Evolutionary conservation across 495 filamentous ascomycete species (phyloP).

Genomic region (Penicillium maclennaniae): DNA sequence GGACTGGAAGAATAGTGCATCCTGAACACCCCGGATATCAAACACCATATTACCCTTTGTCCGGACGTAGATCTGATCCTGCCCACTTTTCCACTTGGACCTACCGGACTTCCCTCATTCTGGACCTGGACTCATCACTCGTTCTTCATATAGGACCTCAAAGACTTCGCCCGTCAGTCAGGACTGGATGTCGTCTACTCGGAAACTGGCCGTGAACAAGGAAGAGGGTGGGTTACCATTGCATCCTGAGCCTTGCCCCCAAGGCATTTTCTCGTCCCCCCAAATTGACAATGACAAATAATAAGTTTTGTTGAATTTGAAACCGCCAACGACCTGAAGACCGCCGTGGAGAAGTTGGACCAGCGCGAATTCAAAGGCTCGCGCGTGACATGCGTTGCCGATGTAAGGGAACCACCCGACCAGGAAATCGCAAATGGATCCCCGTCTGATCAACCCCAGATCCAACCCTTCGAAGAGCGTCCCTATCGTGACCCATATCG

Average conservation of each 20-base stretch:
- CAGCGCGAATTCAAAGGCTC: conserved; percentile 84
- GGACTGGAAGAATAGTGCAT: neutral
- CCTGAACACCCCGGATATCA: conserved; percentile 9
- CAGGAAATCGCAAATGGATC: conserved; percentile 14
- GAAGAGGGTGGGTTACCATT: conserved; percentile 72
- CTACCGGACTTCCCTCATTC: conserved; percentile 29
- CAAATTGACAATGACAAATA: conserved; percentile 27
- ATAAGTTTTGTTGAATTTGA: conserved; percentile 99
- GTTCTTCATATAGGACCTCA: conserved; percentile 71
- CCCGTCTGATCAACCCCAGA: conserved; percentile 43
- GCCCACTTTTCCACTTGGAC: conserved; percentile 14
- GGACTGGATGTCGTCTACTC: conserved; percentile 97
- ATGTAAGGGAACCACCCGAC: conserved; percentile 55
- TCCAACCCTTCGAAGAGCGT: conserved; percentile 60
- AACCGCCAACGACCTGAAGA: conserved; percentile 80
- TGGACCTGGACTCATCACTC: conserved; percentile 42
- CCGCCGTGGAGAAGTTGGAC: conserved; percentile 90
- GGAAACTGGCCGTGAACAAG: conserved; percentile 89
- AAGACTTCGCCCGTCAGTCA: conserved; percentile 98
- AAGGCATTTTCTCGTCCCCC: conserved; percentile 4
- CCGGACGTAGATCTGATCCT: conserved; percentile 20
- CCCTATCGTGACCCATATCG: conserved; percentile 66
- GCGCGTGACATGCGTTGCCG: conserved; percentile 75
- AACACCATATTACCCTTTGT: neutral
- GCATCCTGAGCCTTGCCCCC: conserved; percentile 5